Percentiles rank a stretch among this genome's conserved stretches.
phyloP scores from a whole-genome alignment of 2,329 filamentous ascomycete genomes.

The Diaporthe batatas region DNA sequence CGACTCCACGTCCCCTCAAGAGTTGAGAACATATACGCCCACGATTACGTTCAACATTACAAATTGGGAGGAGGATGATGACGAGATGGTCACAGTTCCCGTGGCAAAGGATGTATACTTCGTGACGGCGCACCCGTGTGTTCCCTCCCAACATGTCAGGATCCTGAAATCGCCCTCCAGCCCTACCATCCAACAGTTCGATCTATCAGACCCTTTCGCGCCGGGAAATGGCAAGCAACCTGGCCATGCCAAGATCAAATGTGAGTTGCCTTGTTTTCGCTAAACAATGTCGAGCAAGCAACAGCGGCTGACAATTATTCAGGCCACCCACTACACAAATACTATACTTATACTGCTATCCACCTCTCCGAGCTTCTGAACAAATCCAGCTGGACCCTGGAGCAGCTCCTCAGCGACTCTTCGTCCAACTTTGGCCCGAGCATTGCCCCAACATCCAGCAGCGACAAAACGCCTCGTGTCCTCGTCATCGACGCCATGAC shows the following conservation, averaged over 20 bases:
- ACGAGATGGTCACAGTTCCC: conserved; percentile 56
- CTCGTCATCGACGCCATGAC: conserved; percentile 76
- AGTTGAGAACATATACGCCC: conserved; percentile 56
- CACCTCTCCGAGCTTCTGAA: conserved; percentile 70
- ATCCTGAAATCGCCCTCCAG: conserved; percentile 72
- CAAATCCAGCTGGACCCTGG: conserved; percentile 60
- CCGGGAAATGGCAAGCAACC: conserved; percentile 57
- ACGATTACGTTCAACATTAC: conserved; percentile 57
- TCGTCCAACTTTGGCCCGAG: conserved; percentile 51
- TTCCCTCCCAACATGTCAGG: conserved; percentile 68
- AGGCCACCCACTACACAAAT: conserved; percentile 75
- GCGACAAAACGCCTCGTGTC: conserved; percentile 56
- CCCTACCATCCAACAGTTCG: conserved; percentile 70
- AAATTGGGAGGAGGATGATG: conserved; percentile 56
- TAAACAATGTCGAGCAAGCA: neutral
- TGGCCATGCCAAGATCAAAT: conserved; percentile 62
- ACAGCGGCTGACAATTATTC: neutral
- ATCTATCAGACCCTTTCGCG: conserved; percentile 61
- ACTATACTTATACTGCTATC: conserved; percentile 70
- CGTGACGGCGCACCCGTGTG: conserved; percentile 75
- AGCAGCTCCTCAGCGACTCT: conserved; percentile 59
- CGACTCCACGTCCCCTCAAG: conserved; percentile 50
- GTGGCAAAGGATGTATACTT: conserved; percentile 73
- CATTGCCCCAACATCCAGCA: conserved; percentile 48
- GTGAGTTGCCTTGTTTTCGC: conserved; percentile 50